Evolutionary conservation across 257 asterid species (phyloP).

Genomic region (Rehmannia glutinosa): DNA sequence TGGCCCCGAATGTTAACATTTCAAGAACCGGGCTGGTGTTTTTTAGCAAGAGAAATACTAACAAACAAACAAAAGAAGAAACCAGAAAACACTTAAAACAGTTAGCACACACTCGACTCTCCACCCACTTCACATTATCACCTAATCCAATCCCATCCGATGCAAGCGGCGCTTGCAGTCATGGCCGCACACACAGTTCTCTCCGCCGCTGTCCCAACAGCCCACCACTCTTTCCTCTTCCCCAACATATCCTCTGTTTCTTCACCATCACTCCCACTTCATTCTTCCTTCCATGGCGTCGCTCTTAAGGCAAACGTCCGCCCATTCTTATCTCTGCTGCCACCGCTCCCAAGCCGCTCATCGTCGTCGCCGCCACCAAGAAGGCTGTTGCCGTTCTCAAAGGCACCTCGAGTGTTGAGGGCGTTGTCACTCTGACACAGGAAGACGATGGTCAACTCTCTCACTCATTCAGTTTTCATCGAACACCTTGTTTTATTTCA

Average conservation of each 20-base stretch:
- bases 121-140: conserved; percentile 14
- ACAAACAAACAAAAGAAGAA: neutral
- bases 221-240: conserved; percentile 33
- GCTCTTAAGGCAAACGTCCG: conserved; percentile 51
- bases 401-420: conserved; percentile 83
- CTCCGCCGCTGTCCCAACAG: conserved; percentile 30
- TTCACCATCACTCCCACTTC: conserved; percentile 27
- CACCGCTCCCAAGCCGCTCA: conserved; percentile 51
- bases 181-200: conserved; percentile 74
- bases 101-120: neutral
- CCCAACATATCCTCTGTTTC: conserved; percentile 33
- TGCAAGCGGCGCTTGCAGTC: conserved; percentile 53
- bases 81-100: neutral
- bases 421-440: conserved; percentile 84
- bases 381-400: conserved; percentile 89
- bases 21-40: too few species aligned
- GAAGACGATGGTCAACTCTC: conserved; percentile 53
- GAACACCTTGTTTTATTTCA: conserved; percentile 1
- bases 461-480: conserved; percentile 23
- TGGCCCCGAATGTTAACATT: too few species aligned
- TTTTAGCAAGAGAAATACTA: too few species aligned
- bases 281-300: conserved; percentile 59
- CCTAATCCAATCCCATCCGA: conserved; percentile 25
- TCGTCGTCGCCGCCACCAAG: conserved; percentile 68
- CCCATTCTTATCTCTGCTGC: conserved; percentile 42